phyloP scores from a whole-genome alignment of 2,329 filamentous ascomycete genomes.

The Clarireedia monteithiana region DNA sequence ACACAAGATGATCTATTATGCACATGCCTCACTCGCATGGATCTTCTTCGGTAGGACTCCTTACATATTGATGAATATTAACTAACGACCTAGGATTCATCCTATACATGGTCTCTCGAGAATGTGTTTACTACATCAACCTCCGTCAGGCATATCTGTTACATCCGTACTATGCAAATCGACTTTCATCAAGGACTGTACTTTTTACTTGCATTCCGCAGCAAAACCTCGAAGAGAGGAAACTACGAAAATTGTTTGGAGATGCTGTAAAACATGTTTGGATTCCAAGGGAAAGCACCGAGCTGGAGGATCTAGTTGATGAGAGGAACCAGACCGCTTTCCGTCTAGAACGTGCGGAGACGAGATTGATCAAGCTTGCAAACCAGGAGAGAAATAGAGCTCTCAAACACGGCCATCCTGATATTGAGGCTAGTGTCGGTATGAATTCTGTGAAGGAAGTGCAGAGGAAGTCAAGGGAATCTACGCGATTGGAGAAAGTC shows the following conservation, averaged over 20 bases:
- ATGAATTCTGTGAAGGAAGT: conserved; percentile 4
- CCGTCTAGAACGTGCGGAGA: conserved; percentile 57
- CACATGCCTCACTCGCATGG: conserved; percentile 54
- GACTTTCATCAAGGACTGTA: conserved; percentile 59
- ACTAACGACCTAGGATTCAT: conserved; percentile 40
- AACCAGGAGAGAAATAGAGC: conserved; percentile 48
- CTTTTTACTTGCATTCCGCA: conserved; percentile 59
- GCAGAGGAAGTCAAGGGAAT: neutral
- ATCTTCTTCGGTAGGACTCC: conserved; percentile 43
- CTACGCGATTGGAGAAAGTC: neutral
- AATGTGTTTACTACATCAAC: conserved; percentile 62
- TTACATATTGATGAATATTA: neutral
- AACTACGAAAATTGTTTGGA: conserved; percentile 52
- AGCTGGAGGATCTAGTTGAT: conserved; percentile 52
- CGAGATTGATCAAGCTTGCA: conserved; percentile 50
- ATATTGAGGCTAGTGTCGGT: conserved; percentile 18
- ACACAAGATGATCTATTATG: conserved; percentile 42
- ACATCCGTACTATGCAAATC: conserved; percentile 55
- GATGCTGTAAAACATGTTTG: conserved; percentile 55
- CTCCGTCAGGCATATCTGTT: conserved; percentile 61
- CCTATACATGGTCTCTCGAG: conserved; percentile 58
- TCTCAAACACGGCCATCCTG: conserved; percentile 41
- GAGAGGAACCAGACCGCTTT: conserved; percentile 50
- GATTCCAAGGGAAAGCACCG: conserved; percentile 51
- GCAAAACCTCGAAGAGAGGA: conserved; percentile 49